Percentiles rank a stretch among this genome's conserved stretches.
Conservation (phyloP, 345 rosid genomes). For the Syzygium oleosum region DNA sequence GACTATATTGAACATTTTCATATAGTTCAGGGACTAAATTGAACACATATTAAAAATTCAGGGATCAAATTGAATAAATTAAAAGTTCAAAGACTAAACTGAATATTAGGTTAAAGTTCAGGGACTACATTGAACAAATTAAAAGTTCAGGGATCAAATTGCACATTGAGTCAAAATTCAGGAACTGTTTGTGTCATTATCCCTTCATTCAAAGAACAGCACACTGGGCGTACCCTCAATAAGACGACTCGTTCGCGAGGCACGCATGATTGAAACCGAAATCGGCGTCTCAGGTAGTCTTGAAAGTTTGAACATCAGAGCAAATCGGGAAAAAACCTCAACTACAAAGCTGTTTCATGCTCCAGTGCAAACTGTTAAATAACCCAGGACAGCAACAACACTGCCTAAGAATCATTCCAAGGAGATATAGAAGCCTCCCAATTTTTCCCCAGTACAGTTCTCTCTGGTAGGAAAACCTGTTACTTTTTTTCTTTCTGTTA, state of each 20-base stretch:
- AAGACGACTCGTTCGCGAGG: fast-evolving
- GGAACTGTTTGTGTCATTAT: too few relatives aligned
- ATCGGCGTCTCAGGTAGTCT: not conserved
- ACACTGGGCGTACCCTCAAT: not conserved
- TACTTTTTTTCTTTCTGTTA: not conserved
- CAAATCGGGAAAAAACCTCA: not conserved
- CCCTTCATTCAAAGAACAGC: not conserved
- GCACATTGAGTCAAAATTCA: too few relatives aligned
- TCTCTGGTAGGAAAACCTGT: not conserved
- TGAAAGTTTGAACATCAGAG: not conserved
- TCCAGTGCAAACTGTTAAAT: not conserved
- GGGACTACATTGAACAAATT: too few relatives aligned
- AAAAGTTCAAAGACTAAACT: too few relatives aligned
- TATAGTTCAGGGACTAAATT: too few relatives aligned
- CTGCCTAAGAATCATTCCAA: not conserved
- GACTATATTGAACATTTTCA: too few relatives aligned
- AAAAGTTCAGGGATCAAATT: too few relatives aligned
- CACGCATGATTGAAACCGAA: not conserved
- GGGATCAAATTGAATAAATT: too few relatives aligned
- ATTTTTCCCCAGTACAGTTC: not conserved
- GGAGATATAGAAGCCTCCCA: not conserved
- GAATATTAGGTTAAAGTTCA: too few relatives aligned
- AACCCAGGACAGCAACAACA: not conserved
- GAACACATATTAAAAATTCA: too few relatives aligned
- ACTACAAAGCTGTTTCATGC: not conserved